Percentiles rank a stretch among this genome's conserved stretches.
These are phyloP conservation scores for Paraurostyla sp. DNA, from an alignment of 73 alveolate genomes.

Conservation along the genomic window DNA sequence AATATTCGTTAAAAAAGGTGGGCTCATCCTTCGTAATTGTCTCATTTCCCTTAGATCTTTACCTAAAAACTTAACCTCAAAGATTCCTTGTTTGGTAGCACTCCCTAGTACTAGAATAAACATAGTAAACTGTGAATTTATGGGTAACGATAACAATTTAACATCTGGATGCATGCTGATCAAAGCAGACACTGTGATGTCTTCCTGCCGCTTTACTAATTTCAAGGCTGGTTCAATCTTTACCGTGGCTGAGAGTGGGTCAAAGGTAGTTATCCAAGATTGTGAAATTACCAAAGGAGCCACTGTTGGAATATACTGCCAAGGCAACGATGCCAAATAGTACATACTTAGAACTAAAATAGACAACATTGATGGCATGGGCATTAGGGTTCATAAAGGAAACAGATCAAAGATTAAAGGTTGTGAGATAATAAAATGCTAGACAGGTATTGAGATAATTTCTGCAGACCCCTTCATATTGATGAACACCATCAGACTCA, in stretches of 20 bases:
- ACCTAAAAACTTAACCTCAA: constrained; percentile 56
- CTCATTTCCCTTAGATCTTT: constrained; percentile 64
- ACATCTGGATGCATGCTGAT: constrained; percentile 57
- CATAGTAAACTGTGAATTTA: constrained; percentile 63
- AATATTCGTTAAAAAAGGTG: constrained; percentile 58
- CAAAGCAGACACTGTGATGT: constrained; percentile 62
- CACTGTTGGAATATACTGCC: constrained; percentile 73
- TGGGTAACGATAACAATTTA: constrained; percentile 67
- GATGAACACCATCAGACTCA: constrained; percentile 73
- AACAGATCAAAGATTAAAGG: constrained; percentile 75
- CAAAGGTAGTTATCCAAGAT: constrained; percentile 67
- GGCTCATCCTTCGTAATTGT: constrained; percentile 59
- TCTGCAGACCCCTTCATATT: constrained; percentile 79
- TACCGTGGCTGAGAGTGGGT: constrained; percentile 41
- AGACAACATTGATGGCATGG: constrained; percentile 79
- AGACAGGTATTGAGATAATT: constrained; percentile 75
- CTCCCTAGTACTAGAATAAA: constrained; percentile 68
- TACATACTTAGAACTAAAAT: constrained; percentile 66
- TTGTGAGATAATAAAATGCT: constrained; percentile 77
- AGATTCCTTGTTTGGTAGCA: constrained; percentile 64
- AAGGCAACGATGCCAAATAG: constrained; percentile 80
- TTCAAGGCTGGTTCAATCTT: constrained; percentile 68
- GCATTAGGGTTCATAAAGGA: constrained; percentile 76
- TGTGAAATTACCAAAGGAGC: constrained; percentile 73
- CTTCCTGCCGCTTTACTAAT: constrained; percentile 57